Conservation (phyloP, 768 basidiomycete species). For the Trametes maxima region DNA sequence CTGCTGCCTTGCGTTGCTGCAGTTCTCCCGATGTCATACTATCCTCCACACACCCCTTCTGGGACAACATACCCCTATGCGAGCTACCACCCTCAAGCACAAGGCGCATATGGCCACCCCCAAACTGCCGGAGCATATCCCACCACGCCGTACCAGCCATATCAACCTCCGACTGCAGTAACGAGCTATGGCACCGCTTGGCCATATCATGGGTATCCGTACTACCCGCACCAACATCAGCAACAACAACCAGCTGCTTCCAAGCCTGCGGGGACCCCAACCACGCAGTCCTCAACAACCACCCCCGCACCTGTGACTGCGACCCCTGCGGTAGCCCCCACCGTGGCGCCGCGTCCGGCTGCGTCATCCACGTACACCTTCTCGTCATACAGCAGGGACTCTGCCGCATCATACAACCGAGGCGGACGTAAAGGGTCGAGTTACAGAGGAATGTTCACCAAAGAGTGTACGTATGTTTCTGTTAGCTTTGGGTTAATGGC, state of each 20-base stretch:
- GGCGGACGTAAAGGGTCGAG: constrained; percentile 65
- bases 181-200: constrained; percentile 65
- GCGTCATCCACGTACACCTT: constrained; percentile 53
- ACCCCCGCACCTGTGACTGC: constrained; percentile 24
- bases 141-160: constrained; percentile 31
- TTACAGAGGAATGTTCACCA: constrained; percentile 74
- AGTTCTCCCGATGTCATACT: constrained; percentile 33
- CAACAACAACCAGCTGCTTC: constrained; percentile 26
- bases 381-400: constrained; percentile 54
- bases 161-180: constrained; percentile 62
- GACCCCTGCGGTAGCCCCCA: constrained; percentile 8
- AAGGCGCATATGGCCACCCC: constrained; percentile 26
- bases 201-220: constrained; percentile 66
- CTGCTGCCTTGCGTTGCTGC: background rate
- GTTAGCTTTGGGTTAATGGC: background rate
- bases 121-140: constrained; percentile 28
- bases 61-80: constrained; percentile 68
- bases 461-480: constrained; percentile 63
- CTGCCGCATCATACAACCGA: constrained; percentile 41
- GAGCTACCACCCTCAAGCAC: constrained; percentile 45
- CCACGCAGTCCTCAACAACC: constrained; percentile 33
- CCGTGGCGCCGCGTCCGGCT: constrained; percentile 34
- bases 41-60: constrained; percentile 39
- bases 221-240: constrained; percentile 40
- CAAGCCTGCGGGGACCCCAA: constrained; percentile 27